Percentiles rank a stretch among this genome's conserved stretches.
These are phyloP conservation scores for Choanephora cucurbitarum DNA, from an alignment of 371 early-diverging fungal genomes.

Conservation along the genomic window DNA sequence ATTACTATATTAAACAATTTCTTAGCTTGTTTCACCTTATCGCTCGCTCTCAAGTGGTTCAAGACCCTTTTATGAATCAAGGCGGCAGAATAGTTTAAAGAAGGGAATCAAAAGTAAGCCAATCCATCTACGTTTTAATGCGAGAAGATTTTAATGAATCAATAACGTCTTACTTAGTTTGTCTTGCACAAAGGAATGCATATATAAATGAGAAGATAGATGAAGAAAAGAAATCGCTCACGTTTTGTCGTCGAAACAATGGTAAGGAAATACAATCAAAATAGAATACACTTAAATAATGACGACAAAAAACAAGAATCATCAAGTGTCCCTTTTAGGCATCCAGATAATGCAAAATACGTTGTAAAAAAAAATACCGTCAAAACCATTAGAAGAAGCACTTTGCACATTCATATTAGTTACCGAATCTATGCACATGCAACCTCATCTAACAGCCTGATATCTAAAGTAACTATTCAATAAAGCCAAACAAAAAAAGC, in stretches of 20 bases:
- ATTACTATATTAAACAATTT: background rate
- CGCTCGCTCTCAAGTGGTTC: conserved; percentile 11
- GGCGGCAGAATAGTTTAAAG: background rate
- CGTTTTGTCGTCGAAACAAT: background rate
- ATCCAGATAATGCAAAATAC: background rate
- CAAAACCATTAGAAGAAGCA: conserved; percentile 14
- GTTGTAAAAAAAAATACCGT: background rate
- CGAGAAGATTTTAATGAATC: too few relatives aligned
- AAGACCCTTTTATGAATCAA: conserved; percentile 1
- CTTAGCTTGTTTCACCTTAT: conserved; percentile 5
- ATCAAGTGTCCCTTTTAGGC: background rate
- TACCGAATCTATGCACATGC: conserved; percentile 26
- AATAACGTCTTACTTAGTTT: too few relatives aligned
- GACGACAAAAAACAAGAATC: background rate
- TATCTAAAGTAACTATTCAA: too few relatives aligned
- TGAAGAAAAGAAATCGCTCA: background rate
- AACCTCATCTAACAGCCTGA: too few relatives aligned
- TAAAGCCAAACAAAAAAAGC: too few relatives aligned
- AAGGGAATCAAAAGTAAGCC: conserved; percentile 21
- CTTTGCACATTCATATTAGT: conserved; percentile 24
- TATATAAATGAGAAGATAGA: conserved; percentile 1
- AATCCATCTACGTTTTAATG: too few relatives aligned
- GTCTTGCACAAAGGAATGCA: background rate
- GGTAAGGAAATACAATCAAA: background rate
- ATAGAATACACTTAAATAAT: conserved; percentile 1